These are phyloP conservation scores for Puccinia triticina DNA, from an alignment of 1,284 basidiomycete genomes.

Conservation along the genomic window DNA sequence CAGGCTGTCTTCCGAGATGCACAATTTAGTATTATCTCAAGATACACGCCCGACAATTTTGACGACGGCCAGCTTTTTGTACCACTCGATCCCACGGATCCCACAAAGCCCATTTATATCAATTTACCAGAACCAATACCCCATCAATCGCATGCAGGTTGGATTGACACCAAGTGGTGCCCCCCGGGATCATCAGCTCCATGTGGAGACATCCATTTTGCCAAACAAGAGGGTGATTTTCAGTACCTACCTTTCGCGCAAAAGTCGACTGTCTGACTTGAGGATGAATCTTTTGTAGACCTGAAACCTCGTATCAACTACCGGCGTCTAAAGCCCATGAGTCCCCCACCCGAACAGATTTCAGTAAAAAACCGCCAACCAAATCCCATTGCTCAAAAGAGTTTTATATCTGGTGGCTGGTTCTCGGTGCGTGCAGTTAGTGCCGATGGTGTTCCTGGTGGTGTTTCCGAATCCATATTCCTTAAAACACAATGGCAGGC, in stretches of 20 bases:
- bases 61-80: slow-evolving; percentile 34
- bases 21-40: background rate
- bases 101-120: slow-evolving; percentile 24
- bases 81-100: slow-evolving; percentile 22
- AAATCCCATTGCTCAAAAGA: no score
- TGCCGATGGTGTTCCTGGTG: slow-evolving; percentile 32
- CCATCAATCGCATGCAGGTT: slow-evolving; percentile 40
- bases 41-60: slow-evolving; percentile 26
- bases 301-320: background rate
- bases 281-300: background rate
- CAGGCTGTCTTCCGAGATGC: slow-evolving; percentile 19
- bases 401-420: slow-evolving; percentile 24
- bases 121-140: slow-evolving; percentile 25
- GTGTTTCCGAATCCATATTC: slow-evolving; percentile 20
- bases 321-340: background rate
- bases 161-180: slow-evolving; percentile 43
- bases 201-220: background rate
- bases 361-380: background rate
- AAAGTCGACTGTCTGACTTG: background rate
- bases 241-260: background rate
- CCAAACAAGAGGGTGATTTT: background rate
- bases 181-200: background rate
- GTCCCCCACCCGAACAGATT: background rate
- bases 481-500: background rate
- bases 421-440: slow-evolving; percentile 33